Percentiles rank a stretch among this genome's conserved stretches.
phyloP scores from a whole-genome alignment of 192 early-diverging fungal genomes.

The Podochytrium sp. region DNA sequence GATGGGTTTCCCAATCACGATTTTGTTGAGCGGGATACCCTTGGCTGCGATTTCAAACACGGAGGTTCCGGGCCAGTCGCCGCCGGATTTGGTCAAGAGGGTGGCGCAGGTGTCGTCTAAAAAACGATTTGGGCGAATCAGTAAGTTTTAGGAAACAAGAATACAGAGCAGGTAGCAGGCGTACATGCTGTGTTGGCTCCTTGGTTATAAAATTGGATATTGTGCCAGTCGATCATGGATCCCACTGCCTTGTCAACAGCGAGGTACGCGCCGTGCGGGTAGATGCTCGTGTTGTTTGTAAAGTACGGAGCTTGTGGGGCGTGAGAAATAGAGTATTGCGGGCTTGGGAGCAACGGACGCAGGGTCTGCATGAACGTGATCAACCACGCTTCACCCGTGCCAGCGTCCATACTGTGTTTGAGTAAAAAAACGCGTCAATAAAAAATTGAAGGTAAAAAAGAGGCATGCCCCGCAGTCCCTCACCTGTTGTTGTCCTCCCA shows the following conservation, averaged over 20 bases:
- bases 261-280: conserved; percentile 43
- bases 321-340: conserved; percentile 38
- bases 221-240: conserved; percentile 42
- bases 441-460: not conserved
- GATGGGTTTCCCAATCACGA: conserved; percentile 44
- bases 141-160: not conserved
- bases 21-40: conserved; percentile 32
- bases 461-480: too few relatives aligned
- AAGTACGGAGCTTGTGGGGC: conserved; percentile 49
- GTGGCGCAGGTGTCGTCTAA: conserved; percentile 35
- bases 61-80: conserved; percentile 36
- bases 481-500: conserved; percentile 43
- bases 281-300: conserved; percentile 28
- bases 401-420: conserved; percentile 28
- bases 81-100: conserved; percentile 36
- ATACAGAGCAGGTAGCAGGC: too few relatives aligned
- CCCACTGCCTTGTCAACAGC: conserved; percentile 35
- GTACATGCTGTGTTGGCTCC: conserved; percentile 6
- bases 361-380: conserved; percentile 37
- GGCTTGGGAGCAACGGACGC: conserved; percentile 32
- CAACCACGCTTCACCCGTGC: conserved; percentile 46
- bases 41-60: conserved; percentile 36
- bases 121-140: not conserved
- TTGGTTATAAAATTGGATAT: conserved; percentile 47
- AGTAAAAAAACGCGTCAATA: not conserved